phyloP scores from a whole-genome alignment of 441 rosid genomes.

The Erysimum pusillum region DNA sequence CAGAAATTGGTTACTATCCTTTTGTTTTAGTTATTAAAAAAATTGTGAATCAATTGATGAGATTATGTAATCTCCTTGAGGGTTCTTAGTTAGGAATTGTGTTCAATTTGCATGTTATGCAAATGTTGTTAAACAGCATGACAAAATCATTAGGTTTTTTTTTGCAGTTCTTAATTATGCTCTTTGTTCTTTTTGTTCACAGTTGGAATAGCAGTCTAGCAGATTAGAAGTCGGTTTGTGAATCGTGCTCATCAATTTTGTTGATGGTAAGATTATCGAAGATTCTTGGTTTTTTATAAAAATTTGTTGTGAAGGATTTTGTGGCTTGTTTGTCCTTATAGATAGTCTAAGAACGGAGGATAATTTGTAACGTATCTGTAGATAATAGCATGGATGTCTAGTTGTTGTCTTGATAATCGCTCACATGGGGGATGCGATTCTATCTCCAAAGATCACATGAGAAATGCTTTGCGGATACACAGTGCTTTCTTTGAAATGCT shows the following conservation, averaged over 20 bases:
- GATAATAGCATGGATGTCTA: neutral
- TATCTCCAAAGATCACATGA: neutral
- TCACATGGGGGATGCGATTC: slow-evolving; percentile 4
- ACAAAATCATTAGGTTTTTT: neutral
- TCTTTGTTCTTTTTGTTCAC: slow-evolving; percentile 4
- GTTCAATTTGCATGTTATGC: neutral
- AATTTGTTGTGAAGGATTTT: neutral
- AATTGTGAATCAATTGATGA: neutral
- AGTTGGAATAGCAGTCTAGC: slow-evolving; percentile 24
- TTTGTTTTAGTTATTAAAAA: neutral
- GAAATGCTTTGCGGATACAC: neutral
- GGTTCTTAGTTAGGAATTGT: neutral
- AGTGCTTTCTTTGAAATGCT: neutral
- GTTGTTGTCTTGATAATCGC: slow-evolving; percentile 2
- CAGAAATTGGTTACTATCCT: neutral
- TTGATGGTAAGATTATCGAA: slow-evolving; percentile 25
- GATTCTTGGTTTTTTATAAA: neutral
- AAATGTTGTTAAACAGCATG: neutral
- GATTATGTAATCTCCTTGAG: neutral
- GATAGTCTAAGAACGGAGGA: neutral
- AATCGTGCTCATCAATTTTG: slow-evolving; percentile 2
- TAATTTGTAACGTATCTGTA: neutral
- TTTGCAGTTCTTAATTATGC: neutral
- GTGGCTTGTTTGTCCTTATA: slow-evolving; percentile 3
- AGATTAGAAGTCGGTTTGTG: slow-evolving; percentile 12